Evolutionary conservation across 768 basidiomycete genomes (phyloP).

Genomic region (Obba rivulosa): DNA sequence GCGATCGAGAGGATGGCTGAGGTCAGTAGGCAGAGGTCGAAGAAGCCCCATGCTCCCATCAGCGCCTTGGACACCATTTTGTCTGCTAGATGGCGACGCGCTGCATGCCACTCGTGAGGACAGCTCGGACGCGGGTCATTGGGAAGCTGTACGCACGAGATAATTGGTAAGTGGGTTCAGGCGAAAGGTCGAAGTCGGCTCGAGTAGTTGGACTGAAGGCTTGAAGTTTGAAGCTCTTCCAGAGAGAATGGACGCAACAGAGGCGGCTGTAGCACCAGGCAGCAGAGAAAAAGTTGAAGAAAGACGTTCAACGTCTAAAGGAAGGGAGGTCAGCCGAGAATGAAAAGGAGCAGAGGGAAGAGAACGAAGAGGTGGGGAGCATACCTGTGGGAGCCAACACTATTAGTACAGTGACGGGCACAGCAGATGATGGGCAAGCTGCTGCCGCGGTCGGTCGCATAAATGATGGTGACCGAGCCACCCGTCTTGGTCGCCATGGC

Average conservation of each 20-base stretch:
- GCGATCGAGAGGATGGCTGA: constrained; percentile 62
- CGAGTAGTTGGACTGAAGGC: constrained; percentile 8
- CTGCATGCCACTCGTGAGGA: constrained; percentile 9
- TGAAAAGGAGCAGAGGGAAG: constrained; percentile 25
- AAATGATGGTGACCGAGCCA: constrained; percentile 8
- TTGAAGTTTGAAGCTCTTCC: constrained; percentile 37
- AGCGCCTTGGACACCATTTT: constrained; percentile 62
- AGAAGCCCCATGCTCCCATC: constrained; percentile 65
- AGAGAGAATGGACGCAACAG: constrained; percentile 43
- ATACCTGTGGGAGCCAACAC: constrained; percentile 8
- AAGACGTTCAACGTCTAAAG: constrained; percentile 68
- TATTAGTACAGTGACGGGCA: constrained; percentile 2
- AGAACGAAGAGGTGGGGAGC: constrained; percentile 12
- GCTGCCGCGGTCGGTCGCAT: constrained; percentile 3
- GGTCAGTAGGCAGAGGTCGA: constrained; percentile 66
- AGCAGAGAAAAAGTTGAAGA: constrained; percentile 27
- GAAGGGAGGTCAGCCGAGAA: constrained; percentile 28
- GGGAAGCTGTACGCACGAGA: not conserved
- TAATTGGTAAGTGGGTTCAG: not conserved
- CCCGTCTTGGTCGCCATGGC: constrained; percentile 17
- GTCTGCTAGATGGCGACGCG: constrained; percentile 22
- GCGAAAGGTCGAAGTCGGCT: constrained; percentile 15
- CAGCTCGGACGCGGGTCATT: not conserved
- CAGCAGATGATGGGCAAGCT: not conserved
- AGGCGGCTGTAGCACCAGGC: constrained; percentile 38